Evolutionary conservation across 148 eudicot species (phyloP), one percentile per base, ranked within the genome.

Genomic region (Polygonum aviculare): DNA sequence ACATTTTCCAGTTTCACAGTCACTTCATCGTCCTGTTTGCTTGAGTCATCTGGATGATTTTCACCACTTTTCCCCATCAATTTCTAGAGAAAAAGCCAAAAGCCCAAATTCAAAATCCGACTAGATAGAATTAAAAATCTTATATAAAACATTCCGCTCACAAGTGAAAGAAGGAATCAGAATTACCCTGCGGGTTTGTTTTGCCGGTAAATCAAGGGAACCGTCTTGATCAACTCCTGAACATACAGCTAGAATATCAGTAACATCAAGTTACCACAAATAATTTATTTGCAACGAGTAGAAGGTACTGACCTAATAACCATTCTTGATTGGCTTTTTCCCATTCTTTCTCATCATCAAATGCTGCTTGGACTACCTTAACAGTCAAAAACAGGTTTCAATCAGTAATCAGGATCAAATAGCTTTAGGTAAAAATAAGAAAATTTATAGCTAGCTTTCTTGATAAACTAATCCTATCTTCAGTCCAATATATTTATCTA

Each of bases 1-100:
- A 91, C 95, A 89, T 87, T 90, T 83, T 94, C 98, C 74, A 94
- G 97, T 79, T 90, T 94, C 73, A 94, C 45, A 72, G 69, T 82
- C 74, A 88, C 86, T 72, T 91, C 98, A 79, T 87, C 95, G 74
- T 91, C 97, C 79, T 86, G 90, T 77, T 91, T 91, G 16, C 87
- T 80, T 73, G 87, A 78, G 75, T 90, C 90, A 82, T 93, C 88
- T 31, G 88, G 90, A 76, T 88, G 93, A 75, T 86, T 90, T 79
- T 88, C 98, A 48, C 90, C 90, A 81, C 85, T 88, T 73, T 79
- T 85, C 74, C 84, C 95, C 81, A 90, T 88, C 80, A 94, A 69
- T 79, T 86, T 86, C 98, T 94, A 86, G 47, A 72, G 35, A 71
- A 48, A 72, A 11, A 44, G 36, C 1, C 10, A 67, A 50, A 15